Conservation (phyloP, 768 basidiomycete genomes). For the Leccinum sublutescens region DNA sequence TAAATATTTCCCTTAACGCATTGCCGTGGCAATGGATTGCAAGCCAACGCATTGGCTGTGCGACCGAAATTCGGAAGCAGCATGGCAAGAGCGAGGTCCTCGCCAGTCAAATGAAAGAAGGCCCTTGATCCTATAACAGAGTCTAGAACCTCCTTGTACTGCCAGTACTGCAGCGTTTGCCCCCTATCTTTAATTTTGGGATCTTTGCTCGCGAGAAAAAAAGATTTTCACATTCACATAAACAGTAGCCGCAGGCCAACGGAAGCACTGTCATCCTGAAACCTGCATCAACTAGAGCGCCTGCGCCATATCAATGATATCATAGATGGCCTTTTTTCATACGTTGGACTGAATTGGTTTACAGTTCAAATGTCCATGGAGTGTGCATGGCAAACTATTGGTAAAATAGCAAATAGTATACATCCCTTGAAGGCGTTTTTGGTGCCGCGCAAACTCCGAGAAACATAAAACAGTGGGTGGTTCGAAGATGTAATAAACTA, state of each 20-base stretch:
- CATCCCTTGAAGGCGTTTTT: neutral
- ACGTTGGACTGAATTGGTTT: neutral
- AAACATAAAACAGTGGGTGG: neutral
- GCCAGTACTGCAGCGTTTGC: neutral
- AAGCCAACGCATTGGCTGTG: neutral
- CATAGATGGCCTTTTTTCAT: neutral
- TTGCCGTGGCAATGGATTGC: neutral
- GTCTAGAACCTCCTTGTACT: too few relatives aligned
- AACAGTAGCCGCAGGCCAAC: neutral
- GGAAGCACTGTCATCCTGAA: neutral
- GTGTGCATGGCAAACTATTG: neutral
- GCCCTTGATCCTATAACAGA: too few relatives aligned
- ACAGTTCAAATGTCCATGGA: neutral
- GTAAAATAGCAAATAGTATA: too few relatives aligned
- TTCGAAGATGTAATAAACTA: slow-evolving; percentile 4
- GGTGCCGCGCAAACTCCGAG: neutral
- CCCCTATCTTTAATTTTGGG: too few relatives aligned
- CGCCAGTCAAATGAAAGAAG: neutral
- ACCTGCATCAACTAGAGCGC: neutral
- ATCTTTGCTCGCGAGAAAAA: neutral
- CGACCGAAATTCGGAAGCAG: slow-evolving; percentile 1
- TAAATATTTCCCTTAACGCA: neutral
- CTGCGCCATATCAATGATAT: neutral
- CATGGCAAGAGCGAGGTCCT: neutral
- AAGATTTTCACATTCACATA: neutral